phyloP scores from a whole-genome alignment of 1,284 basidiomycete species.

The Rhodotorula sp. region DNA sequence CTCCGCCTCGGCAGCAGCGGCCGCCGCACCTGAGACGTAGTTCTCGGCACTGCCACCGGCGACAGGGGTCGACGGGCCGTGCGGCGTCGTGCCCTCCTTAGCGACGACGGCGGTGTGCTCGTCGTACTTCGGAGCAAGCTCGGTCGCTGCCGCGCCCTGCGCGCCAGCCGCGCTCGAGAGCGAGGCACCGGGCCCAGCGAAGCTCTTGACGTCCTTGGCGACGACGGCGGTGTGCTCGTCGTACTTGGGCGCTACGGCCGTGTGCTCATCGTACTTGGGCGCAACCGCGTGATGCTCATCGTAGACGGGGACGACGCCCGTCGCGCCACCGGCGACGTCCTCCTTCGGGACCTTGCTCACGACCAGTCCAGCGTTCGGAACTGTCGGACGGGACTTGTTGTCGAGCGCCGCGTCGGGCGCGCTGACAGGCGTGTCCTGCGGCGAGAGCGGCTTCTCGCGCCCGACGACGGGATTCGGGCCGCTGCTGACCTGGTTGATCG shows the following conservation, averaged over 20 bases:
- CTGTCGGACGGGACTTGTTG: conserved; percentile 14
- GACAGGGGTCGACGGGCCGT: neutral
- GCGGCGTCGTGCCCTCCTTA: conserved; percentile 6
- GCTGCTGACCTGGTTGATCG: neutral
- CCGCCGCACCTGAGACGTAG: neutral
- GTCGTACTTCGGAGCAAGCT: neutral
- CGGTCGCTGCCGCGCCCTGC: too few species aligned
- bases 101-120: conserved; percentile 13
- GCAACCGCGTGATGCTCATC: conserved; percentile 12
- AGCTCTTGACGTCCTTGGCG: conserved; percentile 15
- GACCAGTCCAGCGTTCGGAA: conserved; percentile 18
- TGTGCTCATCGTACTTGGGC: conserved; percentile 22
- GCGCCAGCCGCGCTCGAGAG: too few species aligned
- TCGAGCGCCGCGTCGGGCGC: neutral
- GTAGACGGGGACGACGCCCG: conserved; percentile 17
- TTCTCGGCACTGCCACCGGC: conserved; percentile 2
- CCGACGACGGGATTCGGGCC: conserved; percentile 1
- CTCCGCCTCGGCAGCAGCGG: neutral
- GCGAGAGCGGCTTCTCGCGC: conserved; percentile 17
- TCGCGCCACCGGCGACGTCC: neutral
- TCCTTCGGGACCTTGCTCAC: conserved; percentile 12
- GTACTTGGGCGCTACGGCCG: conserved; percentile 23
- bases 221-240: conserved; percentile 22
- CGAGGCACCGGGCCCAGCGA: neutral
- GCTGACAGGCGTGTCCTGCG: neutral